Conservation (phyloP, 73 alveolate species). For the Paramecium octaurelia region DNA sequence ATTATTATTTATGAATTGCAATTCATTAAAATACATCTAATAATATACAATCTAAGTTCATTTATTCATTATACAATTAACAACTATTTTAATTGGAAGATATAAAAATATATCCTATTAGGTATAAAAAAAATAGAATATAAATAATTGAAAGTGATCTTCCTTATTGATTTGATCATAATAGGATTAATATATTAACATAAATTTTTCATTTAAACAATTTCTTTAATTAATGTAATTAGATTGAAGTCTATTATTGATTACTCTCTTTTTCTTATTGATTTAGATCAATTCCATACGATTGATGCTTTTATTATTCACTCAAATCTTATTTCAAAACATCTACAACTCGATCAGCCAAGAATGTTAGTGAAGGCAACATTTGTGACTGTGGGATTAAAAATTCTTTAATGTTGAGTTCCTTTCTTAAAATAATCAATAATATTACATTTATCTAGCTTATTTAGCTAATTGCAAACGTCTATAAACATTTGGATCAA, state of each 20-base stretch:
- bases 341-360: neutral
- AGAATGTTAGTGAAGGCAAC: neutral
- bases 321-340: conserved; percentile 1
- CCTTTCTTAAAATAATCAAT: neutral
- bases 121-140: too few species aligned
- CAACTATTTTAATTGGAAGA: too few species aligned
- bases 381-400: neutral
- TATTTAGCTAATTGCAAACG: neutral
- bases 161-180: too few species aligned
- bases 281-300: neutral
- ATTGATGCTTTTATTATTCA: neutral
- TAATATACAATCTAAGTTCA: too few species aligned
- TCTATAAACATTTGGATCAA: neutral
- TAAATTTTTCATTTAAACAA: neutral
- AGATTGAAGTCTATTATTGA: neutral
- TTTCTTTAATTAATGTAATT: neutral
- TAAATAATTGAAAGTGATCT: too few species aligned
- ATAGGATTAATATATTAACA: neutral
- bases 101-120: too few species aligned
- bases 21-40: neutral
- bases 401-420: neutral
- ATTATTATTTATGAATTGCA: neutral
- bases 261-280: neutral
- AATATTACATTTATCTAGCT: neutral
- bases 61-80: too few species aligned